phyloP scores from a whole-genome alignment of 441 rosid species.

The Pelargonium fulgidum region DNA sequence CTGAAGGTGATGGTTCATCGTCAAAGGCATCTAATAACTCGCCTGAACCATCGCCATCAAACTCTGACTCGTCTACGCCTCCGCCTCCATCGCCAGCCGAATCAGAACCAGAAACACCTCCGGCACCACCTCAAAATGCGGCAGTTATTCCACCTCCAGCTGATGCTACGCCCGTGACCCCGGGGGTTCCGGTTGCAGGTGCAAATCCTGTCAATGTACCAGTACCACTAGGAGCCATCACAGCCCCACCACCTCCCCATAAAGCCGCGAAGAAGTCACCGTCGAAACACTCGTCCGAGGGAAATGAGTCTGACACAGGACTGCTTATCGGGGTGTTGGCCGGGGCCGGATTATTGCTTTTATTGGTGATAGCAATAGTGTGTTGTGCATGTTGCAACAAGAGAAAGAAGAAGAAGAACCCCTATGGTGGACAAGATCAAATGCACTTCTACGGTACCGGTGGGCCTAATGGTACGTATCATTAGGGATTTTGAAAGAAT shows the following conservation, averaged over 20 bases:
- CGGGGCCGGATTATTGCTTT: background rate
- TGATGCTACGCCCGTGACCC: background rate
- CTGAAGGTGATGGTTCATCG: background rate
- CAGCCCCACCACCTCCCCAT: background rate
- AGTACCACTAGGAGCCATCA: background rate
- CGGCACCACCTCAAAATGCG: background rate
- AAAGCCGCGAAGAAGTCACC: background rate
- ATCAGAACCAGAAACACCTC: background rate
- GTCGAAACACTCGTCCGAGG: background rate
- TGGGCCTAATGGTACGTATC: background rate
- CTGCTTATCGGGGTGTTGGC: background rate
- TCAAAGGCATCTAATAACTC: background rate
- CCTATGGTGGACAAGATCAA: background rate
- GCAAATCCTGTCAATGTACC: background rate
- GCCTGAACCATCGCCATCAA: too few species aligned
- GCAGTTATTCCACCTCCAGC: background rate
- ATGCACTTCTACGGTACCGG: background rate
- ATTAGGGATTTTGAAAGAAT: too few species aligned
- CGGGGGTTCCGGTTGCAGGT: background rate
- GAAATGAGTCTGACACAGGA: background rate
- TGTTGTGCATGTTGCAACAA: background rate
- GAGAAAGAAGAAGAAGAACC: background rate
- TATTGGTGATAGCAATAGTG: background rate
- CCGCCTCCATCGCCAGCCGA: too few species aligned
- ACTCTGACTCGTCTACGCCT: too few species aligned